Conservation (phyloP, 1,139 yeast species). For the Sugiyamaella neomexicana region DNA sequence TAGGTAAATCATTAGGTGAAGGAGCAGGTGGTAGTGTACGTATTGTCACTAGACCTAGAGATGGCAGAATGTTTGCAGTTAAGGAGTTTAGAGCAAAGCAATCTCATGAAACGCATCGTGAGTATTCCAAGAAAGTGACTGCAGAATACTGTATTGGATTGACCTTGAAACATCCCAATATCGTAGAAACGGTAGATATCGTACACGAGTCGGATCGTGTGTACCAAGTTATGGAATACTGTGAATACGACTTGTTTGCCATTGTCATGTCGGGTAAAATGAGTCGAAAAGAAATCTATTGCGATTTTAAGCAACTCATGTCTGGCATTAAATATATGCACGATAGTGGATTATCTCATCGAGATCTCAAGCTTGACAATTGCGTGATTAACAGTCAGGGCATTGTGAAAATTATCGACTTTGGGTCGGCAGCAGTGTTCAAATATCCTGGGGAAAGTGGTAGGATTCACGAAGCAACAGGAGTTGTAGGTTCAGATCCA, state of each 20-base stretch:
- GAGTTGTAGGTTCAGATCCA: conserved; percentile 93
- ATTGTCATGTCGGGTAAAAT: conserved; percentile 94
- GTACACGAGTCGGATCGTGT: conserved; percentile 86
- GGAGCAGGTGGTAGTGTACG: conserved; percentile 96
- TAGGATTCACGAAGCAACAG: conserved; percentile 76
- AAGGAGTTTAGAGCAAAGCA: conserved; percentile 84
- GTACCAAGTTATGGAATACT: conserved; percentile 91
- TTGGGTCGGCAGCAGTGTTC: conserved; percentile 92
- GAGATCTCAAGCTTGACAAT: conserved; percentile 90
- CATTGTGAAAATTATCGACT: conserved; percentile 85
- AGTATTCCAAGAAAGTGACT: conserved; percentile 89
- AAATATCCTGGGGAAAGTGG: conserved; percentile 80
- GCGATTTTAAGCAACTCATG: conserved; percentile 86
- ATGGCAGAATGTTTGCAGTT: conserved; percentile 80
- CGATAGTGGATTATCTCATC: conserved; percentile 84
- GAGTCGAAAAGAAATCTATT: conserved; percentile 81
- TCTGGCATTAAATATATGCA: conserved; percentile 83
- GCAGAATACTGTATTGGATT: conserved; percentile 96
- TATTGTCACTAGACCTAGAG: conserved; percentile 66
- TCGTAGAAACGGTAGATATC: conserved; percentile 87
- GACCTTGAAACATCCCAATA: conserved; percentile 85
- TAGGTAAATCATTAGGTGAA: conserved; percentile 87
- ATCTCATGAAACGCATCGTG: conserved; percentile 74
- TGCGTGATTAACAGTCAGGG: conserved; percentile 87
- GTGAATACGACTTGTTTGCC: conserved; percentile 90